These are phyloP conservation scores for Lactarius trivialis DNA, from an alignment of 768 basidiomycete genomes.

Conservation along the genomic window DNA sequence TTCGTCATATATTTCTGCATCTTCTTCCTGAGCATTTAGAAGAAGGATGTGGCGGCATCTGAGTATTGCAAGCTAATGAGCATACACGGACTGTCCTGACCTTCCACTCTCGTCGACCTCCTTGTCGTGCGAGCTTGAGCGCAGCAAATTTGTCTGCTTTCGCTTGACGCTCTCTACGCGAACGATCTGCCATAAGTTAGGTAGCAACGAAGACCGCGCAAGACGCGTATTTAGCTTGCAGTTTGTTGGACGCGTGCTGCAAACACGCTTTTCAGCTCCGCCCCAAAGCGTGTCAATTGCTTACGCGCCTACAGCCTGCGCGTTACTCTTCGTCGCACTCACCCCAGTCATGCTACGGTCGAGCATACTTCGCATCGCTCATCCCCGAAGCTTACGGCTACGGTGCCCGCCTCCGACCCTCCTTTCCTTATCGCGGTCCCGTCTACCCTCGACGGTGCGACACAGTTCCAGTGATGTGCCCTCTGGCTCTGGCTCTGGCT, in stretches of 20 bases:
- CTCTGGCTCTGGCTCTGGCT: neutral
- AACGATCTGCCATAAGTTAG: conserved; percentile 28
- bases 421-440: neutral
- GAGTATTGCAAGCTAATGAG: conserved; percentile 7
- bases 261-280: conserved; percentile 29
- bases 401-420: neutral
- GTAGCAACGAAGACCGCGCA: neutral
- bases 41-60: conserved; percentile 7
- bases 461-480: conserved; percentile 1
- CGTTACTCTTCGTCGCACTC: neutral
- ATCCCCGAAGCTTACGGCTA: neutral
- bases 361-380: conserved; percentile 6
- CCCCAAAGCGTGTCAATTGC: conserved; percentile 25
- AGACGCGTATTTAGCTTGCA: conserved; percentile 2
- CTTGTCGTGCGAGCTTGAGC: conserved; percentile 41
- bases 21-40: conserved; percentile 40
- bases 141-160: conserved; percentile 48
- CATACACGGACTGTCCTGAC: conserved; percentile 29
- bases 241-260: conserved; percentile 21
- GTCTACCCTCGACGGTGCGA: conserved; percentile 5
- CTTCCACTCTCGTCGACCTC: conserved; percentile 45
- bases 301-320: neutral
- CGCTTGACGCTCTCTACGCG: conserved; percentile 25
- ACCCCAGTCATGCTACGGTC: conserved; percentile 6
- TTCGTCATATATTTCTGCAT: conserved; percentile 76